phyloP scores from a whole-genome alignment of 2,329 filamentous ascomycete species.

The Colletotrichum zoysiae region DNA sequence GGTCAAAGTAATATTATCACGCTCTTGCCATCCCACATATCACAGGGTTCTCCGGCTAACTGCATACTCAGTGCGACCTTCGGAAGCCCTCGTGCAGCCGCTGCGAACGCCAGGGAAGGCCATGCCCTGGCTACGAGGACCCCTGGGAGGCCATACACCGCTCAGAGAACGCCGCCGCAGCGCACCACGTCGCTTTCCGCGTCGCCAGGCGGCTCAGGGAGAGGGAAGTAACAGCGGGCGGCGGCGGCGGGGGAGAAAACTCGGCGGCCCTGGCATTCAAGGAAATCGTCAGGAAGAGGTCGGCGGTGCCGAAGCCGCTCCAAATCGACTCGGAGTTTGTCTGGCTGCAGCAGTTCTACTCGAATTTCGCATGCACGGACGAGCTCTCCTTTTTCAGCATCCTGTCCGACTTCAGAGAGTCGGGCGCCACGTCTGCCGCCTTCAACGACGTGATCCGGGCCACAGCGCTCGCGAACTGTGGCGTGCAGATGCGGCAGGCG shows the following conservation, averaged over 20 bases:
- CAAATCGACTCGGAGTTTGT: constrained; percentile 7
- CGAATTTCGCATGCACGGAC: constrained; percentile 21
- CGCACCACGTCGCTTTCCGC: constrained; percentile 19
- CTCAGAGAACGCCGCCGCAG: constrained; percentile 32
- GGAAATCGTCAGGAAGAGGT: background rate
- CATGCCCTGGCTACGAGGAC: constrained; percentile 57
- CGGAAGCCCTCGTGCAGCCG: constrained; percentile 53
- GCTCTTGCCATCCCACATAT: background rate
- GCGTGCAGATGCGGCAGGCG: constrained; percentile 19
- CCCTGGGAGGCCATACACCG: constrained; percentile 52
- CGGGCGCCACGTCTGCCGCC: constrained; percentile 17
- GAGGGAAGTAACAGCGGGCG: background rate
- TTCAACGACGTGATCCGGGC: constrained; percentile 34
- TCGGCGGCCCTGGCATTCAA: constrained; percentile 3
- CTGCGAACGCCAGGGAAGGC: constrained; percentile 55
- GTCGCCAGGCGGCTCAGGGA: constrained; percentile 33
- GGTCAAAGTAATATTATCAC: constrained; percentile 19
- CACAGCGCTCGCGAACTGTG: constrained; percentile 35
- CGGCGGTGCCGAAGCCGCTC: constrained; percentile 3
- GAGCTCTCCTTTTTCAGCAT: constrained; percentile 19
- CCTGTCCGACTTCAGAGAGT: background rate
- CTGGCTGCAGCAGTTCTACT: constrained; percentile 24
- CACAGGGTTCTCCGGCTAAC: background rate
- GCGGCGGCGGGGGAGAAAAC: background rate
- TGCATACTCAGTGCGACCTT: constrained; percentile 53